Conservation (phyloP, 2,329 filamentous ascomycete species). For the Plenodomus tracheiphilus region DNA sequence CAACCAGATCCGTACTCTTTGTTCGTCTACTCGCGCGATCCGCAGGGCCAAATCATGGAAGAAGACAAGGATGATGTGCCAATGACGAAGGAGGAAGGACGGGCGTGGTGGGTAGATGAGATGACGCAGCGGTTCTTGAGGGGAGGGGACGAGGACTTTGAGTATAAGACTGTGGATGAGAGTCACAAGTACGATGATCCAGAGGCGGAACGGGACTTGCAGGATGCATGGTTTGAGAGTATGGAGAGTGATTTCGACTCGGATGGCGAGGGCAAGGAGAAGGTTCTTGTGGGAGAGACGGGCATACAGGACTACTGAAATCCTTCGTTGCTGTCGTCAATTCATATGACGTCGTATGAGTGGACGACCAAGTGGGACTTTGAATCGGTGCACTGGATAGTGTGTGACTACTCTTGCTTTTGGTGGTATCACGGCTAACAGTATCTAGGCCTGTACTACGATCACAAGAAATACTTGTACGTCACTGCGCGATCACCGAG, state of each 20-base stretch:
- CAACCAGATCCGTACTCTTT: constrained; percentile 56
- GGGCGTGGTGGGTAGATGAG: constrained; percentile 69
- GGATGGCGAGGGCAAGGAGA: constrained; percentile 47
- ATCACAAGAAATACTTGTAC: constrained; percentile 63
- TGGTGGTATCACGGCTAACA: neutral
- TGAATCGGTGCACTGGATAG: neutral
- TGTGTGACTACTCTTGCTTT: neutral
- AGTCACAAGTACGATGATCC: constrained; percentile 73
- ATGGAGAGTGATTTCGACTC: constrained; percentile 72
- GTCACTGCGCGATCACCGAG: constrained; percentile 65
- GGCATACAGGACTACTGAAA: constrained; percentile 53
- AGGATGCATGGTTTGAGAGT: constrained; percentile 80
- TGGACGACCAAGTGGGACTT: neutral
- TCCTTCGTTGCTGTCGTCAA: neutral
- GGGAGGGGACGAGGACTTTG: constrained; percentile 77
- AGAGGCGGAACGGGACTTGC: constrained; percentile 62
- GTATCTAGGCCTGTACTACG: neutral
- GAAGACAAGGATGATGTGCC: constrained; percentile 62
- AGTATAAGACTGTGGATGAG: constrained; percentile 71
- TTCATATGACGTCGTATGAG: neutral
- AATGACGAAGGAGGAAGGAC: constrained; percentile 66
- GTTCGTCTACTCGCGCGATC: constrained; percentile 55
- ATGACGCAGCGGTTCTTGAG: constrained; percentile 74
- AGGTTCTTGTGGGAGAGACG: constrained; percentile 49
- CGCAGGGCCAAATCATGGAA: constrained; percentile 59